Percentiles rank a stretch among this genome's conserved stretches.
These are phyloP conservation scores for Aspergillus pseudotamarii DNA, from an alignment of 2,329 filamentous ascomycete genomes.

Conservation along the genomic window DNA sequence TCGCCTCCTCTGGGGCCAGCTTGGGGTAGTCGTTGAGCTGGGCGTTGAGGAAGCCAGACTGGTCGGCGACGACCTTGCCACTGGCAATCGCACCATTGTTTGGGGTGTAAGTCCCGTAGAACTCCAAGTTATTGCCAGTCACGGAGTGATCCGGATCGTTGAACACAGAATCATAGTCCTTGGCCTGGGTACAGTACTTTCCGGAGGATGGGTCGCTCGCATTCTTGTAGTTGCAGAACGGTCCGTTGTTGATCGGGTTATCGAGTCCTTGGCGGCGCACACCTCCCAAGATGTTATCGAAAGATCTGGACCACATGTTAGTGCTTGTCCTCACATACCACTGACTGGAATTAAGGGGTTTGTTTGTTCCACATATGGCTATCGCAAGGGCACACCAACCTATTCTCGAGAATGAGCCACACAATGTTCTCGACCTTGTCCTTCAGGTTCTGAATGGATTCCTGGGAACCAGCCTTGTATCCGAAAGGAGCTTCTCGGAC, in stretches of 20 bases:
- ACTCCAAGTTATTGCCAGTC: constrained; percentile 49
- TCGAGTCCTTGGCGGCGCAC: constrained; percentile 43
- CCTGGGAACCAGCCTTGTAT: constrained; percentile 32
- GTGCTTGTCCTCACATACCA: not conserved
- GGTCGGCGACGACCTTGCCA: constrained; percentile 33
- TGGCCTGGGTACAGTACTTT: constrained; percentile 35
- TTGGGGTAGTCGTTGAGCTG: constrained; percentile 42
- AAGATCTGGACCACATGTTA: constrained; percentile 24
- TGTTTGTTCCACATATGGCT: not conserved
- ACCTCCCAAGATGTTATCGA: constrained; percentile 50
- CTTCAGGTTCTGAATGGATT: constrained; percentile 36
- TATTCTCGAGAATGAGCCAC: constrained; percentile 43
- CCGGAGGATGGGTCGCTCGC: constrained; percentile 33
- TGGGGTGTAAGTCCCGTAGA: constrained; percentile 46
- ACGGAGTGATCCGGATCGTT: constrained; percentile 49
- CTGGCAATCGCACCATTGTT: constrained; percentile 39
- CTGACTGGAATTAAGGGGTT: not conserved
- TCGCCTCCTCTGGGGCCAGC: constrained; percentile 33
- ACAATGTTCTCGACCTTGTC: constrained; percentile 39
- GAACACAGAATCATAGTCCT: constrained; percentile 45
- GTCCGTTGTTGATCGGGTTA: constrained; percentile 47
- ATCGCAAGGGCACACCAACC: not conserved
- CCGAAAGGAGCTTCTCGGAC: constrained; percentile 1
- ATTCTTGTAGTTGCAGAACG: constrained; percentile 48
- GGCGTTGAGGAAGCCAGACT: constrained; percentile 47